Evolutionary conservation across 2,329 filamentous ascomycete species (phyloP).

Genomic region (Pyricularia grisea): DNA sequence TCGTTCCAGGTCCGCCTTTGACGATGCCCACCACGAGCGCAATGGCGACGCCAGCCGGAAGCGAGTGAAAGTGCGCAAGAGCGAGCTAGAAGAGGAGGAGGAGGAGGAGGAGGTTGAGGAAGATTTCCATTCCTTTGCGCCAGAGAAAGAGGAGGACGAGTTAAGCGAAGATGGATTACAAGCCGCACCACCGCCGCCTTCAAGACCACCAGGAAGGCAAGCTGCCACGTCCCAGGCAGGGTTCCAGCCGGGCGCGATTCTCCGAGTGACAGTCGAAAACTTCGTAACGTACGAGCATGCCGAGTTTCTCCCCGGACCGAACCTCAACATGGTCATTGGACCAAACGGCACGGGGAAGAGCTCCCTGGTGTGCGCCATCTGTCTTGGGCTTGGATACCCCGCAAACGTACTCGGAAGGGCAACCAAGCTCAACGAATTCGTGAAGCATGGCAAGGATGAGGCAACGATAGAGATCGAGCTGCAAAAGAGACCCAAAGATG

Average conservation of each 20-base stretch:
- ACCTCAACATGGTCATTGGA: conserved; percentile 96
- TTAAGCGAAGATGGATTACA: conserved; percentile 13
- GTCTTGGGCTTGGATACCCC: conserved; percentile 78
- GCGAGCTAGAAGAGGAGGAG: not conserved
- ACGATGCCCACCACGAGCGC: conserved; percentile 24
- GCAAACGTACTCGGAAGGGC: conserved; percentile 78
- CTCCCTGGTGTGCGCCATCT: conserved; percentile 93
- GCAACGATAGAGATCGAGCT: conserved; percentile 89
- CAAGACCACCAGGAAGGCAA: conserved; percentile 5
- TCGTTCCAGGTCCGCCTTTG: conserved; percentile 2
- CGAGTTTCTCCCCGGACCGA: conserved; percentile 84
- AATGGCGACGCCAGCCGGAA: conserved; percentile 16
- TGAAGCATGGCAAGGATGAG: conserved; percentile 75
- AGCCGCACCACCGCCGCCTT: not conserved
- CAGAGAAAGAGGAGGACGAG: conserved; percentile 10
- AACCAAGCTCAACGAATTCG: conserved; percentile 77
- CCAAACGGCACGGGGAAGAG: conserved; percentile 99
- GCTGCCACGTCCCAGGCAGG: conserved; percentile 14
- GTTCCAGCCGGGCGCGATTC: conserved; percentile 72
- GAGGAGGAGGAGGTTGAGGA: conserved; percentile 10
- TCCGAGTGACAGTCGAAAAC: conserved; percentile 75
- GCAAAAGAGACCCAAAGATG: conserved; percentile 49
- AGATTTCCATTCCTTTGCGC: conserved; percentile 11
- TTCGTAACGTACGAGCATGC: conserved; percentile 94
- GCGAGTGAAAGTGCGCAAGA: conserved; percentile 7